Percentiles rank a stretch among this genome's conserved stretches.
phyloP scores from a whole-genome alignment of 2,329 filamentous ascomycete genomes.

The Fusarium sambucinum region DNA sequence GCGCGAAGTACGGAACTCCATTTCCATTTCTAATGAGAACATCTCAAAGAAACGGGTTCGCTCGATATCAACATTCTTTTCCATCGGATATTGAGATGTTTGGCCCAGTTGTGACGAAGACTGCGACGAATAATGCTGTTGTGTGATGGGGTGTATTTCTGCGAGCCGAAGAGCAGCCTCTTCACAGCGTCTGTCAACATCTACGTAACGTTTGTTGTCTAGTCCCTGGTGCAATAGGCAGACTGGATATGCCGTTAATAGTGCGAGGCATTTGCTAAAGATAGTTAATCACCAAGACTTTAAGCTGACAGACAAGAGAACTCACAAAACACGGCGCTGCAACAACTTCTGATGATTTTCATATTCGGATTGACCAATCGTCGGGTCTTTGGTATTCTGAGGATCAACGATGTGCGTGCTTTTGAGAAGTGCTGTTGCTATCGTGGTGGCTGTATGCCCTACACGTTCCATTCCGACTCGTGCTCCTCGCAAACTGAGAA shows the following conservation, averaged over 20 bases:
- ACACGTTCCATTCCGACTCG: constrained; percentile 6
- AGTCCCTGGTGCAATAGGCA: background rate
- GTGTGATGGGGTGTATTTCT: background rate
- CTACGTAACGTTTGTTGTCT: background rate
- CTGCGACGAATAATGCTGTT: no score
- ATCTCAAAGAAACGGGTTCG: background rate
- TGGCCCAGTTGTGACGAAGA: no score
- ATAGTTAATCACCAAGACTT: background rate
- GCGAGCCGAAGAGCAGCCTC: background rate
- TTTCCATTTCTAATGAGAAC: constrained; percentile 1
- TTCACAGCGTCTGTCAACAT: background rate
- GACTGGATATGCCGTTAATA: background rate
- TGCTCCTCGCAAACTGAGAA: background rate
- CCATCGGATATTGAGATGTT: no score
- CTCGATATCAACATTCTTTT: background rate
- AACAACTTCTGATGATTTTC: no score
- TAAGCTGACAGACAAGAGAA: background rate
- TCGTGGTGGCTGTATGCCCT: background rate
- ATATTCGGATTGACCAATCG: background rate
- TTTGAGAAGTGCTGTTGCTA: background rate
- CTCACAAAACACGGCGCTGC: no score
- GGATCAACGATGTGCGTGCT: background rate
- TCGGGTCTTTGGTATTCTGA: background rate
- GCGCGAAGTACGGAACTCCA: background rate
- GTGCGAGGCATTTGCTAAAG: background rate